These are phyloP conservation scores for Chalaropsis thielavioides DNA, from an alignment of 2,329 filamentous ascomycete species.

Conservation along the genomic window DNA sequence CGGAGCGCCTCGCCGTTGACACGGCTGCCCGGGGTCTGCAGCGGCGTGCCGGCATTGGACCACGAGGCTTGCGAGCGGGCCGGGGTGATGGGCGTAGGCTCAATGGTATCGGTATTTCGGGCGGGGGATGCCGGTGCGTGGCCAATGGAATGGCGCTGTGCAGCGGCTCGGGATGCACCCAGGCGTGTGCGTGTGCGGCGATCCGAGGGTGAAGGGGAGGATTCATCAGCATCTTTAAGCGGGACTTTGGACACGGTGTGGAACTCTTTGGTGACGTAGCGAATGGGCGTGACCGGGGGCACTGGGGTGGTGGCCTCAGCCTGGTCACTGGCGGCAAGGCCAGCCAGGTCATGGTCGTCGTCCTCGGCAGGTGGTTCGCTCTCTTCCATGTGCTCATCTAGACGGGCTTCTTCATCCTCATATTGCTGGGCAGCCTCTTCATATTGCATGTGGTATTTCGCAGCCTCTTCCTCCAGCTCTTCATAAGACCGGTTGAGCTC, in stretches of 20 bases:
- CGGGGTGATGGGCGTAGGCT: conserved; percentile 20
- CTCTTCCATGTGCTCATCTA: background rate
- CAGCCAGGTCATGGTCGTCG: background rate
- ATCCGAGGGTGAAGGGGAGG: conserved; percentile 33
- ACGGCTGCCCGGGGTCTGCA: conserved; percentile 32
- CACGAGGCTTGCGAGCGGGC: conserved; percentile 35
- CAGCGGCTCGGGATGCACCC: conserved; percentile 15
- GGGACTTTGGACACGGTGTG: conserved; percentile 68
- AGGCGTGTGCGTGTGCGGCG: conserved; percentile 23
- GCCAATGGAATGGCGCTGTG: conserved; percentile 13
- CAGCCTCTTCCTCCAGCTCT: conserved; percentile 17
- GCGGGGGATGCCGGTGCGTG: conserved; percentile 19
- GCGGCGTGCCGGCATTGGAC: conserved; percentile 41
- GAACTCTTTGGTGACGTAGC: conserved; percentile 36
- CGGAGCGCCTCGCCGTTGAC: conserved; percentile 35
- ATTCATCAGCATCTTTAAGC: conserved; percentile 51
- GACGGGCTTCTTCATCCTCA: conserved; percentile 17
- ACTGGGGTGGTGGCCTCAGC: conserved; percentile 21
- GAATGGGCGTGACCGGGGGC: conserved; percentile 42
- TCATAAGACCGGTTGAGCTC: conserved; percentile 21
- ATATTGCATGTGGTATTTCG: conserved; percentile 2
- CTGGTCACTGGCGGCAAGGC: background rate
- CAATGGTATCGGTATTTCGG: conserved; percentile 15
- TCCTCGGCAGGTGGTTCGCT: background rate
- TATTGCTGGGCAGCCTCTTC: background rate